Evolutionary conservation across 192 early-diverging fungal species (phyloP), one percentile per base, ranked within the genome.

Genomic region (Gigaspora rosea): DNA sequence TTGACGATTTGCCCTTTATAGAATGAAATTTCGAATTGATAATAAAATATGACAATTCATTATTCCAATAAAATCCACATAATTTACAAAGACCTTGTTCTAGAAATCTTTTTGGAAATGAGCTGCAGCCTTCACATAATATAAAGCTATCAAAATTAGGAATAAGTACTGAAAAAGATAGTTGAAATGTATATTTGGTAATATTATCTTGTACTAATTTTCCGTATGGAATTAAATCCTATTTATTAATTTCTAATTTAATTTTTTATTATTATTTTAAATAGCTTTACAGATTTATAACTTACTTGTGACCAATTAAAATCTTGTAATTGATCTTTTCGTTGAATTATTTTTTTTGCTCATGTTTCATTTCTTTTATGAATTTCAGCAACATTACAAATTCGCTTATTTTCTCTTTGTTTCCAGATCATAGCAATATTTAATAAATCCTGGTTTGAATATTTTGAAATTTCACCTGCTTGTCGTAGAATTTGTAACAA

Each of bases 21-120:
- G 41, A 41, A 41, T 41, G 41, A 41, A 41, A 41, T 41, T 41
- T 41, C 2, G 7, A 7, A 41, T 41, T 41, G 7, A 41, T 41
- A 41, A 41, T 41, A 41, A 41, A 41, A 41, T 41, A 2, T 41
- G 41, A 41, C 7, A 41, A 41, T 41, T 41, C 41, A 41, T 41
- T 3, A 41, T 41, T 41, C 7, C 41, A 41, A 41, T 41, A 41
- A 41, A 41, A 41, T 41, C 7, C 41, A 41, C 41, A 41, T 41
- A 41, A 41, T 41, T 41, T 41, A 41, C 41, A 41, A 41, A 41
- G 41, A 7, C 41, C 41, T 41, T 41, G 41, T 49, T 16, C 48
- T 8, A 20, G 46, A 68, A n/a, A 49, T 9, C 47, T 49, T 68
- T 68, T 68, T 2, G 47, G 20, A 68, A 68, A 68, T 68, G 47